Base-by-base conservation (phyloP, 2,329 filamentous ascomycete genomes). In the Cladosporium sp. region DNA sequence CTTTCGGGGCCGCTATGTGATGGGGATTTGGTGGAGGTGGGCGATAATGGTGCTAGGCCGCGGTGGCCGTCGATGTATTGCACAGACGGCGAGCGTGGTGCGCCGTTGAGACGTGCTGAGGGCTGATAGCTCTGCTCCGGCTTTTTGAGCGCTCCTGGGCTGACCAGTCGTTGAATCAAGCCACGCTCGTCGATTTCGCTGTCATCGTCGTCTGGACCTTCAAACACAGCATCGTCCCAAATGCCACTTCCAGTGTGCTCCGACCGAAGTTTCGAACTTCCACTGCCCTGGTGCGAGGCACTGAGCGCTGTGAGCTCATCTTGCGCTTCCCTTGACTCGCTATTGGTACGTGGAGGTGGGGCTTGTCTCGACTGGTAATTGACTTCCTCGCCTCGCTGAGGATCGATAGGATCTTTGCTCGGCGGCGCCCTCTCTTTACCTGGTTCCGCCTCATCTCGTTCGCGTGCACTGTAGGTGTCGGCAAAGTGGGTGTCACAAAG, bases 401-500 rank as follows among this genome's bases (percentile, higher is more conserved):
- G 0, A 84, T 82, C 2, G 72, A 73, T 56, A 78, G 72, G 40
- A 74, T 68, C 19, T 79, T 71, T 35, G 75, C 61, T 53, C 3
- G 62, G 75, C 56, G 84, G 80, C 0, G 88, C 88, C 9, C 85
- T 79, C 61, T 95, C 90, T 1, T 69, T 67, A n/a, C 75, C 78
- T 36, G 75, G 71, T 65, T 88, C 85, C 27, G 84, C 69, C 42
- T 86, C 81, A 59, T 91, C 86, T 1, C 81, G 76, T 1, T 79
- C 83, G 13, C 78, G 76, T 0, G 86, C 84, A 1, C 78, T 71
- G 41, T 79, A 79, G 1, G 82, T 83, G 63, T 94, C 86, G 48
- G 83, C 86, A 65, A 98, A 98, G 70, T 98, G 93, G 0, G 89
- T 90, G 61, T 97, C 91, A 46, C 93, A 92, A 16, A 97, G 72